Evolutionary conservation across 2,329 filamentous ascomycete genomes (phyloP), one percentile per base, ranked within the genome.

Genomic region (Ascochyta viciae-villosae): DNA sequence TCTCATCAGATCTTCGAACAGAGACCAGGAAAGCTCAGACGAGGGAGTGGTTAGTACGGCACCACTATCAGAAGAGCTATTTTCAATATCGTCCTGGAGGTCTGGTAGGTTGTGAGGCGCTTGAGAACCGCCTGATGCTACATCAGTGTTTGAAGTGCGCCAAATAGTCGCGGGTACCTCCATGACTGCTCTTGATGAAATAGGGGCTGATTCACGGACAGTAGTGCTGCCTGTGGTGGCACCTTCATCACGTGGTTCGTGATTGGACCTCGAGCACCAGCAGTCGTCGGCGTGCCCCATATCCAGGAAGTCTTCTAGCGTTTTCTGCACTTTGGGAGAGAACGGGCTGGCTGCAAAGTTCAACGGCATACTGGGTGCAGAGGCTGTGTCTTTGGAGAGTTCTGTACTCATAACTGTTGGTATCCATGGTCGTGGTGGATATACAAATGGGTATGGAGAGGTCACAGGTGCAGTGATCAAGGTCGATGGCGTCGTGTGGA

Each of bases 221-320:
- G 12, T 7, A 24, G 35, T 41, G 23, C 23, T 24, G 5, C 15
- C 47, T 9, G 10, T 10, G 3, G 4, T 6, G 2, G 16, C 15
- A 8, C 3, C n/a, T 19, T 6, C 8, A 33, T 9, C 34, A 23
- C 24, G 29, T 22, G 23, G 22, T 6, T 10, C 10, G 29, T 37
- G n/a, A 15, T 13, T 44, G 26, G 37, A 40, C 29, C 63, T 43
- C 19, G 40, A 41, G 38, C 68, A 71, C 68, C 68, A 71, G 41
- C 68, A 71, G 12, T 58, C 55, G 23, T 58, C 52, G 4, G 63
- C 59, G 43, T 71, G 66, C 3, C 68, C 66, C 53, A 65, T 61
- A 19, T 46, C 45, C 19, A 70, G 52, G 45, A 70, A 71, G 1
- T 57, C 45, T 0, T 55, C 39, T 6, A 61, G 24, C 19, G 59